These are phyloP conservation scores for Lactarius trivialis DNA, from an alignment of 768 basidiomycete species.

Conservation along the genomic window DNA sequence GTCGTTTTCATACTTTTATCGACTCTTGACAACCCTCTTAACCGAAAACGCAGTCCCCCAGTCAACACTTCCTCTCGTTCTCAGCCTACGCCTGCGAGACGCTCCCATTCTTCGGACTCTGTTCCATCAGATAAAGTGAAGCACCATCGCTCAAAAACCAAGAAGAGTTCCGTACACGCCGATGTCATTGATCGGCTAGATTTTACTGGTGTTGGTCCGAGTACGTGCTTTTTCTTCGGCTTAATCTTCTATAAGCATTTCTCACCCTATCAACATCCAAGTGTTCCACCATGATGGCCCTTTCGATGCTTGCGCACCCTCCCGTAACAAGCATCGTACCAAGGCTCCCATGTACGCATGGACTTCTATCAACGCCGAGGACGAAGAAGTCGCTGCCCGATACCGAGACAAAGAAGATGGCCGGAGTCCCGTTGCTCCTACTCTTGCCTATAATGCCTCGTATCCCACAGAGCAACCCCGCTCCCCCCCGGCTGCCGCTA, in stretches of 20 bases:
- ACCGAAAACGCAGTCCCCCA: constrained; percentile 5
- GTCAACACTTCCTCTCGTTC: constrained; percentile 15
- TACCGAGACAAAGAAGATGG: constrained; percentile 22
- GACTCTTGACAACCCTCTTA: constrained; percentile 14
- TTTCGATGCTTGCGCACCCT: constrained; percentile 87
- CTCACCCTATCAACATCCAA: constrained; percentile 28
- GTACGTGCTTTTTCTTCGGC: constrained; percentile 41
- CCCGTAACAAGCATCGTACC: constrained; percentile 72
- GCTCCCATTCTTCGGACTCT: constrained; percentile 48
- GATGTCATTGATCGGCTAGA: constrained; percentile 89
- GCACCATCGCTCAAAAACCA: constrained; percentile 42
- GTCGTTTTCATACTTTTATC: constrained; percentile 28
- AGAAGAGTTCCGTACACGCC: constrained; percentile 76
- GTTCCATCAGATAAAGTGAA: constrained; percentile 42
- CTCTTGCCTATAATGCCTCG: constrained; percentile 33
- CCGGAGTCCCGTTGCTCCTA: constrained; percentile 19
- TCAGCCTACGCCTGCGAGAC: constrained; percentile 31
- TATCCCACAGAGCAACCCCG: constrained; percentile 39
- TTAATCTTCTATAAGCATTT: constrained; percentile 22
- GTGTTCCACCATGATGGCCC: constrained; percentile 93
- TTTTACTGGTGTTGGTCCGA: constrained; percentile 76
- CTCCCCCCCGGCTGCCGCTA: constrained; percentile 5
- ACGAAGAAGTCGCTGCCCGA: constrained; percentile 36
- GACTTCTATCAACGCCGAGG: constrained; percentile 37
- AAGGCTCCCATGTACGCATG: constrained; percentile 84